Percentiles rank a stretch among this genome's conserved stretches.
Evolutionary conservation across 208 protist species (phyloP).

Genomic region (Porcisia hertigi): DNA sequence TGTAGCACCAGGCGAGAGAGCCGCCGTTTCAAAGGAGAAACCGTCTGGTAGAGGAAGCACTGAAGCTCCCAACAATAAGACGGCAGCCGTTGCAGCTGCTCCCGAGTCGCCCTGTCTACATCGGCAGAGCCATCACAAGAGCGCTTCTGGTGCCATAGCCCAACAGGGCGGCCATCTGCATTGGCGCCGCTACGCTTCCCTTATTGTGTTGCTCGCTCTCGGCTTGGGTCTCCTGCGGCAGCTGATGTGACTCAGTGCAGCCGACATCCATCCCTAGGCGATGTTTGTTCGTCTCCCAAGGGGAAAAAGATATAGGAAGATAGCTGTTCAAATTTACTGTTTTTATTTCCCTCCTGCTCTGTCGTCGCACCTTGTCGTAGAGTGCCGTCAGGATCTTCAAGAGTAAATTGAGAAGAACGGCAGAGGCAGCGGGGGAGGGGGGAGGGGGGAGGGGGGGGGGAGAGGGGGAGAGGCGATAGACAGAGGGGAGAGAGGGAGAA

Average conservation of each 20-base stretch:
- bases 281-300: background rate
- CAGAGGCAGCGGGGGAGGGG: too few species aligned
- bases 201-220: slow-evolving; percentile 23
- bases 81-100: background rate
- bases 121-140: background rate
- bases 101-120: background rate
- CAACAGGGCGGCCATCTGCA: background rate
- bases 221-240: slow-evolving; percentile 17
- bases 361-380: background rate
- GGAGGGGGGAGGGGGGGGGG: background rate
- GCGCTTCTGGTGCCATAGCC: background rate
- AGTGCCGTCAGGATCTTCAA: background rate
- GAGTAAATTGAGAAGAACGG: background rate
- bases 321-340: too few species aligned
- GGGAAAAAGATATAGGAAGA: too few species aligned
- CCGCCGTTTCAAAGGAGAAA: background rate
- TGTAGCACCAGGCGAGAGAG: background rate
- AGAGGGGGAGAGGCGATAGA: background rate
- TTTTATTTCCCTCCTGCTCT: background rate
- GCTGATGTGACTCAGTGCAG: slow-evolving; percentile 5
- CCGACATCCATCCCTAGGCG: background rate
- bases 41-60: background rate
- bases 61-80: background rate
- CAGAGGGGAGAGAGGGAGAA: background rate
- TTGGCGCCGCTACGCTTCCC: slow-evolving; percentile 23